phyloP scores from a whole-genome alignment of 208 protist species.

The Crithidia expoeki region DNA sequence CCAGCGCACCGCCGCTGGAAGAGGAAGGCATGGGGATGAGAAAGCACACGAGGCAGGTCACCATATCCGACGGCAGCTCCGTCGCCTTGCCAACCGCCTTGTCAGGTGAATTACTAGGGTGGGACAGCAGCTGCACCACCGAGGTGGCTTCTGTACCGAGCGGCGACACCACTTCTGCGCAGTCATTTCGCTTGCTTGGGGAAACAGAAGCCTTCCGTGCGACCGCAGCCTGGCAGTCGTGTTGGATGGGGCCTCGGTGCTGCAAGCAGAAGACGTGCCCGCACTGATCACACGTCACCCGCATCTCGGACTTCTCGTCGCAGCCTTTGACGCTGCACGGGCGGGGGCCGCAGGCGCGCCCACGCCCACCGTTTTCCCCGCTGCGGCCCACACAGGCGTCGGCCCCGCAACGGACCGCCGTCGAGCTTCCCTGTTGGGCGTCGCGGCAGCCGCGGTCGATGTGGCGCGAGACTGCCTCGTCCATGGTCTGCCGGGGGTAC shows the following conservation, averaged over 20 bases:
- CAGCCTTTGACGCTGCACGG: constrained; percentile 60
- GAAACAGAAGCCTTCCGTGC: constrained; percentile 15
- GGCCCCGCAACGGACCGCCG: neutral
- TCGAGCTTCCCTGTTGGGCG: constrained; percentile 11
- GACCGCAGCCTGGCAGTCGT: constrained; percentile 46
- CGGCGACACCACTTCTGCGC: neutral
- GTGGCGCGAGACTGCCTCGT: constrained; percentile 81
- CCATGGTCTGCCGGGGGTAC: constrained; percentile 50
- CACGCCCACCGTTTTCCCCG: constrained; percentile 15
- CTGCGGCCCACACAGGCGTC: constrained; percentile 11
- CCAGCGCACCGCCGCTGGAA: neutral
- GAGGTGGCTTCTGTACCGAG: constrained; percentile 22
- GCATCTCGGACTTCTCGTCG: constrained; percentile 33
- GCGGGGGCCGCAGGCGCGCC: constrained; percentile 26
- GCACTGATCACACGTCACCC: constrained; percentile 72
- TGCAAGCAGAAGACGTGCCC: constrained; percentile 71
- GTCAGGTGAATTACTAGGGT: constrained; percentile 51
- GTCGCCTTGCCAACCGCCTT: constrained; percentile 72
- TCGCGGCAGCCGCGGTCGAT: constrained; percentile 73
- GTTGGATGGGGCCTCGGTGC: constrained; percentile 62
- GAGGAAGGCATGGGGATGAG: constrained; percentile 28
- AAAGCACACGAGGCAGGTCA: constrained; percentile 67
- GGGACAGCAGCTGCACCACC: constrained; percentile 39
- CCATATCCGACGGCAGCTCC: constrained; percentile 52
- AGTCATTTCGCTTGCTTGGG: neutral